These are phyloP conservation scores for Starmerella roubikii DNA, from an alignment of 805 yeast species.

Conservation along the genomic window DNA sequence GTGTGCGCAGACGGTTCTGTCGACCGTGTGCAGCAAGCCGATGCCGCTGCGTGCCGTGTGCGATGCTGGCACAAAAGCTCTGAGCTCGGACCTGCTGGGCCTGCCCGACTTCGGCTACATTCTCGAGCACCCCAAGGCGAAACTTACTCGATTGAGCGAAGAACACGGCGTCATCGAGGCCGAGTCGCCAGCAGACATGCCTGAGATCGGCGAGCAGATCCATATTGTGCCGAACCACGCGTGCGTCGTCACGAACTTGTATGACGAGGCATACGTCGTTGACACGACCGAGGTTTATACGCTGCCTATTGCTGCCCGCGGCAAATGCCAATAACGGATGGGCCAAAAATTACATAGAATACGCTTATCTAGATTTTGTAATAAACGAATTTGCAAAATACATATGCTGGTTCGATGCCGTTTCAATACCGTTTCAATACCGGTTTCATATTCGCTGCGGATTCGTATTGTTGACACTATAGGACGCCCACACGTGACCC, in stretches of 20 bases:
- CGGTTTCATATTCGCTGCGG: no score
- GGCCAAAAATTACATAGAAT: no score
- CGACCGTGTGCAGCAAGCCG: slow-evolving; percentile 14
- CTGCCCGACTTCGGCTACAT: slow-evolving; percentile 8
- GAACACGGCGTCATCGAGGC: slow-evolving; percentile 18
- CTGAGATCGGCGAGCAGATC: slow-evolving; percentile 10
- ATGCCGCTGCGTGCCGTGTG: slow-evolving; percentile 12
- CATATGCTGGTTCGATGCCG: no score
- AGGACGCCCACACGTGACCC: no score
- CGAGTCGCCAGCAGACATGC: slow-evolving; percentile 8
- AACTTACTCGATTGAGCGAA: slow-evolving; percentile 12
- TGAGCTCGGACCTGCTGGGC: slow-evolving; percentile 11
- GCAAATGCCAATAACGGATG: slow-evolving; percentile 2
- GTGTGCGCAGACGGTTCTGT: slow-evolving; percentile 14
- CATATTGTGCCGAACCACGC: slow-evolving; percentile 14
- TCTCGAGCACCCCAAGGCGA: slow-evolving; percentile 9
- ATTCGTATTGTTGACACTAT: no score
- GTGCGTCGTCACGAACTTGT: slow-evolving; percentile 13
- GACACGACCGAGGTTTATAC: slow-evolving; percentile 4
- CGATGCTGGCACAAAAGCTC: slow-evolving; percentile 15
- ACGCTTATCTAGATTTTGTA: no score
- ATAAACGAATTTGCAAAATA: no score
- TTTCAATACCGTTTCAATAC: no score
- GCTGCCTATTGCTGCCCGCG: slow-evolving; percentile 11
- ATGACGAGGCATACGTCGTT: slow-evolving; percentile 6